phyloP scores from a whole-genome alignment of 1,284 basidiomycete genomes.

The Moesziomyces sp. region DNA sequence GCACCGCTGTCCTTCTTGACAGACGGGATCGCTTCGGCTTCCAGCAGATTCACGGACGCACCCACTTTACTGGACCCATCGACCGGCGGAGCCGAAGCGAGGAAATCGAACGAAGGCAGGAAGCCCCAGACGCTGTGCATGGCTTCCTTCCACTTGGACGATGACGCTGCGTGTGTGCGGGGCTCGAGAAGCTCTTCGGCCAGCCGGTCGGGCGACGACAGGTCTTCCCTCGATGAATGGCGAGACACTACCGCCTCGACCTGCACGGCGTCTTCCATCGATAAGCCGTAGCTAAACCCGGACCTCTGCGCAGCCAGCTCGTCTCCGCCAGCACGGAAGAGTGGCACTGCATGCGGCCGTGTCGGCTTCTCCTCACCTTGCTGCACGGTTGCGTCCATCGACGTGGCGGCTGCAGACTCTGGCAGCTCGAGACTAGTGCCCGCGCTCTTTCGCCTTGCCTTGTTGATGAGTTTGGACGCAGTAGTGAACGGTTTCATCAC shows the following conservation, averaged over 20 bases:
- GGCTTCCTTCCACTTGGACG: conserved; percentile 20
- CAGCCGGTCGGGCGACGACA: conserved; percentile 7
- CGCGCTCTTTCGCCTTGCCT: conserved; percentile 24
- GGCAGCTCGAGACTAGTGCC: neutral
- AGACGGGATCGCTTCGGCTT: conserved; percentile 48
- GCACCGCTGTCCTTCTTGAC: conserved; percentile 42
- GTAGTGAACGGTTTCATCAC: conserved; percentile 33
- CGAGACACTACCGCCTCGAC: conserved; percentile 42
- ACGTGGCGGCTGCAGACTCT: neutral
- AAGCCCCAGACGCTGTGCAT: conserved; percentile 43
- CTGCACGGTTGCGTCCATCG: neutral
- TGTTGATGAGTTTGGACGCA: conserved; percentile 24
- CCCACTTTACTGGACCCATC: neutral
- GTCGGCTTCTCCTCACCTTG: neutral
- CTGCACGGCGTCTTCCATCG: conserved; percentile 34
- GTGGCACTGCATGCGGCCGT: conserved; percentile 20
- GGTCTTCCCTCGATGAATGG: conserved; percentile 17
- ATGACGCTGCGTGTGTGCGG: conserved; percentile 4
- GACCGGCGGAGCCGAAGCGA: conserved; percentile 2
- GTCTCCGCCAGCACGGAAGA: conserved; percentile 12
- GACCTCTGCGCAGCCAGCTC: conserved; percentile 30
- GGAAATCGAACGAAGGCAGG: conserved; percentile 31
- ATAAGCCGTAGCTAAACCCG: conserved; percentile 39
- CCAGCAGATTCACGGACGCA: conserved; percentile 17
- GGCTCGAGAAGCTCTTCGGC: conserved; percentile 8